Conservation (phyloP, 2,329 filamentous ascomycete genomes). For the Phyllosticta citriasiana region DNA sequence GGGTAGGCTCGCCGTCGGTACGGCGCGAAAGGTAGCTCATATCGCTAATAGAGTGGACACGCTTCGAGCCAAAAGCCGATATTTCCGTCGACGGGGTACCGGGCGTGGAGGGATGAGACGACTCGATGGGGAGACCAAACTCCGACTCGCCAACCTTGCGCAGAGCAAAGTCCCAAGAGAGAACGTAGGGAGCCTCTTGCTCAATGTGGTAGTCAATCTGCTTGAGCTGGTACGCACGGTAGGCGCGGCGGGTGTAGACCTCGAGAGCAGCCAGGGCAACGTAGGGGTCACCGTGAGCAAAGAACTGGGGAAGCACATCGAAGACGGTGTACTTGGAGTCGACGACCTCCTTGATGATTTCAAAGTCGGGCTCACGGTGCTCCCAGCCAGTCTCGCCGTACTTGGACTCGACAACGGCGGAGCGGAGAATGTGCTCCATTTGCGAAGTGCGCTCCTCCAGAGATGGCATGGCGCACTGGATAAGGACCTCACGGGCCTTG, state of each 20-base stretch:
- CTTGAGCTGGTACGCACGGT: slow-evolving; percentile 90
- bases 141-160: slow-evolving; percentile 89
- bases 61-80: slow-evolving; percentile 46
- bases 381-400: slow-evolving; percentile 97
- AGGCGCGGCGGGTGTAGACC: slow-evolving; percentile 91
- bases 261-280: slow-evolving; percentile 88
- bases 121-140: slow-evolving; percentile 71
- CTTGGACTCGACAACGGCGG: slow-evolving; percentile 89
- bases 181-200: slow-evolving; percentile 62
- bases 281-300: slow-evolving; percentile 87
- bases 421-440: slow-evolving; percentile 97
- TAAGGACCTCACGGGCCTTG: slow-evolving; percentile 94
- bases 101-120: slow-evolving; percentile 64
- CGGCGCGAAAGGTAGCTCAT: slow-evolving; percentile 79
- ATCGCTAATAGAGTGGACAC: slow-evolving; percentile 91
- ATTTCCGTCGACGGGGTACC: slow-evolving; percentile 58
- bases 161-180: slow-evolving; percentile 94
- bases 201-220: slow-evolving; percentile 78
- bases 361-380: slow-evolving; percentile 81
- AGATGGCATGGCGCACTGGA: slow-evolving; percentile 92
- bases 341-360: slow-evolving; percentile 92
- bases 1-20: slow-evolving; percentile 60
- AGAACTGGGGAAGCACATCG: slow-evolving; percentile 91
- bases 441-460: slow-evolving; percentile 88
- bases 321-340: slow-evolving; percentile 99